phyloP scores from a whole-genome alignment of 306 rosid species.

The Morella rubra region DNA sequence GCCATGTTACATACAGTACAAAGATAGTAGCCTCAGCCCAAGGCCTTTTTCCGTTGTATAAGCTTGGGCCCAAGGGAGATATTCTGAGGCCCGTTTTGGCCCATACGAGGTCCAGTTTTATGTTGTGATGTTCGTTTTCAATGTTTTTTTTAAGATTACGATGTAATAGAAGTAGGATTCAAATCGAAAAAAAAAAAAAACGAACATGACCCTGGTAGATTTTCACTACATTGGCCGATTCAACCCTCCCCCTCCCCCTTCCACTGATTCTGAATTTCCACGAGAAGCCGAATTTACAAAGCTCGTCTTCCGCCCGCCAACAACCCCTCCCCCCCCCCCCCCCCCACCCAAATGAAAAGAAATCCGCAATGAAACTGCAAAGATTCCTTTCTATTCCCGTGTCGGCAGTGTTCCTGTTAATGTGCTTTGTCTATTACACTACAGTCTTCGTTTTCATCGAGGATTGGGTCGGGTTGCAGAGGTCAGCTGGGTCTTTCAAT shows the following conservation, averaged over 20 bases:
- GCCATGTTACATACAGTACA: too few species aligned
- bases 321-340: too few species aligned
- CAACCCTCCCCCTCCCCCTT: neutral
- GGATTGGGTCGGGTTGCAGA: slow-evolving; percentile 65
- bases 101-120: too few species aligned
- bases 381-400: slow-evolving; percentile 59
- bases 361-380: slow-evolving; percentile 34
- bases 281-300: neutral
- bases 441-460: slow-evolving; percentile 70
- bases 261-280: neutral
- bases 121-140: too few species aligned
- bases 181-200: too few species aligned
- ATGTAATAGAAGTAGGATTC: too few species aligned
- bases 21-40: too few species aligned
- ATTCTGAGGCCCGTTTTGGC: too few species aligned
- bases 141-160: too few species aligned
- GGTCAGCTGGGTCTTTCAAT: slow-evolving; percentile 65
- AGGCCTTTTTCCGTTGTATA: neutral
- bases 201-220: neutral
- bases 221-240: neutral
- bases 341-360: neutral
- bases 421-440: slow-evolving; percentile 51
- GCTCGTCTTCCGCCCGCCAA: neutral
- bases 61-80: neutral
- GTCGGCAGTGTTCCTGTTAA: slow-evolving; percentile 45